Percentiles rank a stretch among this genome's conserved stretches.
phyloP scores from a whole-genome alignment of 2,329 filamentous ascomycete species.

The Cladosporium sp. region DNA sequence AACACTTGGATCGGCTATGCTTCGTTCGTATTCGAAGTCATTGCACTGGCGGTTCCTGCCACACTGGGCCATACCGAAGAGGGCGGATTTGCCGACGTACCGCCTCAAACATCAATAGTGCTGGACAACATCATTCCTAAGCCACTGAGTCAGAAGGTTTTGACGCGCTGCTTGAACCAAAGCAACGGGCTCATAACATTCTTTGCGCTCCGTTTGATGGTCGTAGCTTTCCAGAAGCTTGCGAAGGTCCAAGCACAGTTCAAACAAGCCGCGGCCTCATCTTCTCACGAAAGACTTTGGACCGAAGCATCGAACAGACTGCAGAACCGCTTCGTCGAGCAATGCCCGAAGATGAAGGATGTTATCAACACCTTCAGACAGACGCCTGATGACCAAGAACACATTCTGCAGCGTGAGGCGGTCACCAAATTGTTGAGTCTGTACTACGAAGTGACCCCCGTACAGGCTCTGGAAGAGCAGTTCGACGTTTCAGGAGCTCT shows the following conservation, averaged over 20 bases:
- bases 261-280: constrained; percentile 41
- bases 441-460: constrained; percentile 84
- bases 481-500: constrained; percentile 85
- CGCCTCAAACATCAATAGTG: constrained; percentile 76
- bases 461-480: constrained; percentile 76
- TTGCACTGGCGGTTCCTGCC: constrained; percentile 71
- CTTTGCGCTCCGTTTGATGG: constrained; percentile 78
- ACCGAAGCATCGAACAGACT: constrained; percentile 67
- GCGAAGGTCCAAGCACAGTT: constrained; percentile 64
- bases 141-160: constrained; percentile 75
- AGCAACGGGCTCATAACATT: constrained; percentile 79
- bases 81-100: constrained; percentile 58
- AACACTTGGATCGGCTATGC: constrained; percentile 95
- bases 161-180: constrained; percentile 76
- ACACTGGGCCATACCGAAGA: constrained; percentile 68
- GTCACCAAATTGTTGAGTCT: constrained; percentile 75
- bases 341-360: constrained; percentile 80
- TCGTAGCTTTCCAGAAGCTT: constrained; percentile 78
- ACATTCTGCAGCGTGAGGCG: constrained; percentile 72
- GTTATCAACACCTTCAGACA: constrained; percentile 73
- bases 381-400: constrained; percentile 63
- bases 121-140: constrained; percentile 86
- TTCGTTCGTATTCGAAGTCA: constrained; percentile 79
- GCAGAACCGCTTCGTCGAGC: constrained; percentile 71
- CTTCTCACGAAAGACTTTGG: constrained; percentile 57